Conservation (phyloP, 208 protist genomes). For the Kentomonas sorsogonicus region DNA sequence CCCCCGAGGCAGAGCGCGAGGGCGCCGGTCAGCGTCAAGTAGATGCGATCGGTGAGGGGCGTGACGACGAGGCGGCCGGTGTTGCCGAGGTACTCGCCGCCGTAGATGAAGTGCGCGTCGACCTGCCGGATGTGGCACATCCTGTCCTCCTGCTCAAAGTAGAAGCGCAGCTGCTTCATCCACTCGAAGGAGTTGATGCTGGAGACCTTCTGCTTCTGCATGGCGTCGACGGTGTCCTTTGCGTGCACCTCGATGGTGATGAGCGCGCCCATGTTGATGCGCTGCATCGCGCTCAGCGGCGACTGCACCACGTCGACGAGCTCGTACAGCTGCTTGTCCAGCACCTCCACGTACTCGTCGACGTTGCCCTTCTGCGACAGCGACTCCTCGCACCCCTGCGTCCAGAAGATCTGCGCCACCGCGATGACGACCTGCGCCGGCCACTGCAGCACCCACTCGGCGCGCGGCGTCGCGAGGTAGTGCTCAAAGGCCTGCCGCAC, state of each 20-base stretch:
- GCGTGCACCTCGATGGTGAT: slow-evolving; percentile 97
- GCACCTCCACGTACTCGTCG: slow-evolving; percentile 44
- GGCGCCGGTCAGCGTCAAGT: slow-evolving; percentile 95
- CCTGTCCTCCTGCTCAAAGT: slow-evolving; percentile 88
- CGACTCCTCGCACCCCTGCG: slow-evolving; percentile 89
- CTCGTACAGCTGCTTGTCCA: slow-evolving; percentile 81
- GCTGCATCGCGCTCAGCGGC: slow-evolving; percentile 70
- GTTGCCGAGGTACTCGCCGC: slow-evolving; percentile 97
- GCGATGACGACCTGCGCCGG: slow-evolving; percentile 91
- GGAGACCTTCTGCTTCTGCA: slow-evolving; percentile 60
- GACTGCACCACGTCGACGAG: slow-evolving; percentile 91
- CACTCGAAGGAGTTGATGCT: slow-evolving; percentile 93
- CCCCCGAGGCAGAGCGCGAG: slow-evolving; percentile 92
- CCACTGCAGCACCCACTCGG: slow-evolving; percentile 89
- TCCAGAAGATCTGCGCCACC: slow-evolving; percentile 94
- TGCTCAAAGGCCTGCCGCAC: slow-evolving; percentile 49
- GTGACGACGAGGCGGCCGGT: slow-evolving; percentile 95
- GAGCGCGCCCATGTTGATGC: slow-evolving; percentile 93
- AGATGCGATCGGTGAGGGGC: slow-evolving; percentile 96
- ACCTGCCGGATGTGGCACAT: slow-evolving; percentile 91
- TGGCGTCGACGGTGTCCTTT: slow-evolving; percentile 90
- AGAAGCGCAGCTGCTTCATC: slow-evolving; percentile 96
- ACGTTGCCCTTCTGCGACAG: slow-evolving; percentile 65
- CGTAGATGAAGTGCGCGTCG: slow-evolving; percentile 93
- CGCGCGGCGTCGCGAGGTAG: slow-evolving; percentile 62